Base-by-base conservation (phyloP, 164 flowering plant genomes). In the Vitis rotundifolia region DNA sequence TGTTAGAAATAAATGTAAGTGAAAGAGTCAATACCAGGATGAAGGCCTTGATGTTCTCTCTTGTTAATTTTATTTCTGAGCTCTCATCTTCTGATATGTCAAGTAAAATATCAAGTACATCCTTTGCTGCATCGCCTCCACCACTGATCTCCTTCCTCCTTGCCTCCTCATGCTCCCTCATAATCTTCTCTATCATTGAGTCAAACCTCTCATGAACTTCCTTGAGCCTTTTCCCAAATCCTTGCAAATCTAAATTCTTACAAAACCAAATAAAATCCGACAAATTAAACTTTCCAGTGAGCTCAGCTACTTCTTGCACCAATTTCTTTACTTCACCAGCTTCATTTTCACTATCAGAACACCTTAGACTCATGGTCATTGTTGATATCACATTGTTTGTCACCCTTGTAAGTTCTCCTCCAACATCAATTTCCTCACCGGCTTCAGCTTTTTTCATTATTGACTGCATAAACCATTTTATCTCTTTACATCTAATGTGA, bases 131-230 rank as follows among this genome's bases (percentile, higher is more conserved):
- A 10, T 31, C 44, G 8, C 18, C 68, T 8, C 11, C 66, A n/a
- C 64, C 70, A 1, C 12, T 63, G 4, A 11, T 58, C 18, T 70
- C 65, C n/a, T 68, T 75, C 15, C 13, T 69, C 37, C 70, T 48
- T 11, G 28, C 55, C 29, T 71, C 58, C 52, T 75, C 61, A 29
- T 72, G 76, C 67, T 75, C 71, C 67, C 55, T 68, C 5, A 78
- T 77, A 52, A 83, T 79, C 72, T 67, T 75, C 65, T 82, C 89
- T 72, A 78, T 68, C 74, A 85, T 18, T 0, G 7, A 16, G 56
- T 80, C 83, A 64, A 67, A 85, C 63, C 67, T n/a, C 11, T 18
- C 49, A 0, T 61, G 26, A 9, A 65, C 72, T 0, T 71, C 59
- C 66, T 62, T 64, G 8, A 82, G 71, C 52, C 68, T 71, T 53